Evolutionary conservation across 768 basidiomycete genomes (phyloP), one percentile per base, ranked within the genome.

Genomic region (Antrodiella citrinella): DNA sequence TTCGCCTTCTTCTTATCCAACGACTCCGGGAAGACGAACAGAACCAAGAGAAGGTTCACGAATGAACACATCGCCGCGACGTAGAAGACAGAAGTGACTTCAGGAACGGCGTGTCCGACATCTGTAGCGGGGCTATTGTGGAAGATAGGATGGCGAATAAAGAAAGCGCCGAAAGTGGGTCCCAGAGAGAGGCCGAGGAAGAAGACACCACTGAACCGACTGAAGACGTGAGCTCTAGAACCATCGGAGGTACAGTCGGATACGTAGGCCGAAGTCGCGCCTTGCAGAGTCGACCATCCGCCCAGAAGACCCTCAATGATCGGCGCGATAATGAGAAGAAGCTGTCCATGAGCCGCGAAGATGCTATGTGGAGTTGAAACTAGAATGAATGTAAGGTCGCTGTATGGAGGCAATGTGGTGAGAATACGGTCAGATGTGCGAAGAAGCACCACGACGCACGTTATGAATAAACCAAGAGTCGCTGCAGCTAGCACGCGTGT

Each of bases 211-310:
- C 79, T 76, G 44, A 91, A 75, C 2, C 82, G 81, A 45, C 55
- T 62, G 50, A 62, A 68, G 41, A 68, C 78, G 26, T 78, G 73
- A 1, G 88, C 77, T 38, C 87, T 78, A 5, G 88, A 88, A 39
- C 87, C 88, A 39, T 78, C 72, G 18, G 84, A 84, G 1, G 89
- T 90, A 60, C 86, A 89, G 69, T 78, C 73, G 66, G 86, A 84
- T 67, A 75, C 80, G 73, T 68, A 86, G 57, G 68, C 87, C 62
- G 69, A 81, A 67, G 72, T 82, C 59, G 76, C 86, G 65, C 66
- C 80, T 59, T 59, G 77, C 62, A 70, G 75, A 39, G 65, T 82
- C 4, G 84, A 79, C 77, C 83, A 86, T 20, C 87, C 88, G 26
- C 91, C 91, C 4, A 84, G 75, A 11, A 86, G 65, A 1, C 91